These are phyloP conservation scores for Agaricus sinodeliciosus DNA, from an alignment of 768 basidiomycete genomes.

Conservation along the genomic window DNA sequence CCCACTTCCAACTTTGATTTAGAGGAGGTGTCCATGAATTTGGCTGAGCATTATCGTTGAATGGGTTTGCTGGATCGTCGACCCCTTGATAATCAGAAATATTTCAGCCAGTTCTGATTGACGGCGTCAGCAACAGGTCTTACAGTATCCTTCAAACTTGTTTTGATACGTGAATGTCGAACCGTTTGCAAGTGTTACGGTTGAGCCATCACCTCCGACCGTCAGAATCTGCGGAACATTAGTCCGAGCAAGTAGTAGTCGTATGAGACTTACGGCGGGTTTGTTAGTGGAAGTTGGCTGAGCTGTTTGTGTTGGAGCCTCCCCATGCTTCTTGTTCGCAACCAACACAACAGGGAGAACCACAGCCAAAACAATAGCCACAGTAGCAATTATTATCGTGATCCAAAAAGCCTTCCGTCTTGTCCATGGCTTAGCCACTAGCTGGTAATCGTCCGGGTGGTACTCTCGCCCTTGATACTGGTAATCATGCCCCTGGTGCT, in stretches of 20 bases:
- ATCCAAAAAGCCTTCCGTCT: constrained; percentile 14
- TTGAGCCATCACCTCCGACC: constrained; percentile 59
- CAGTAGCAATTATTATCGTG: constrained; percentile 13
- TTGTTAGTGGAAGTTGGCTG: constrained; percentile 12
- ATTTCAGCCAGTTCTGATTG: background rate
- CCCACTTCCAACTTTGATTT: constrained; percentile 64
- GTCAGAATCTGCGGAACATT: constrained; percentile 8
- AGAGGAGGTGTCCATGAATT: constrained; percentile 73
- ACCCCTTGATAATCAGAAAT: constrained; percentile 33
- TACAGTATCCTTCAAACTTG: constrained; percentile 60
- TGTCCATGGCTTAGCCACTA: background rate
- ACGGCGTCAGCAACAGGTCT: constrained; percentile 17
- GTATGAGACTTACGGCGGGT: constrained; percentile 13
- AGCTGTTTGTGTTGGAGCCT: constrained; percentile 1
- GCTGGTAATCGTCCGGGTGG: constrained; percentile 3
- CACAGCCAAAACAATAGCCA: constrained; percentile 23
- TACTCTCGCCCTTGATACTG: too few species aligned
- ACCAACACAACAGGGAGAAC: constrained; percentile 28
- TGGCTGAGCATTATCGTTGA: constrained; percentile 57
- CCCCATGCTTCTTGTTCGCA: constrained; percentile 21
- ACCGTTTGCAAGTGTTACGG: constrained; percentile 54
- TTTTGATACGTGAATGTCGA: constrained; percentile 66
- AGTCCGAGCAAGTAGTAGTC: background rate
- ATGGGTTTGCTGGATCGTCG: constrained; percentile 56
- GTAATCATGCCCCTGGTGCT: too few species aligned